phyloP scores from a whole-genome alignment of 768 basidiomycete genomes.

The Trametes maxima region DNA sequence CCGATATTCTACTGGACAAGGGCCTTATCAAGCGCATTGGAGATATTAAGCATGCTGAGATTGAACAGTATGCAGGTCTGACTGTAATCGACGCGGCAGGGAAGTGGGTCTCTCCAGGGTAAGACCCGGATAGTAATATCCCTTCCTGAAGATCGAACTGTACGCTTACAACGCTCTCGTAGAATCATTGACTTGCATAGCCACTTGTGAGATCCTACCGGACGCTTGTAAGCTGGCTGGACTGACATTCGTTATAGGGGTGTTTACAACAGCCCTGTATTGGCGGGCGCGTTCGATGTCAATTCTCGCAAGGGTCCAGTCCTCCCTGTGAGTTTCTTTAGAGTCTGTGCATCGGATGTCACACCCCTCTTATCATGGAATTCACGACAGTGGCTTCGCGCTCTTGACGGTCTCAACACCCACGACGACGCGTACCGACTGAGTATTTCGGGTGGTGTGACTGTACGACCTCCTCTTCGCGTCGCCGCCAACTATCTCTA shows the following conservation, averaged over 20 bases:
- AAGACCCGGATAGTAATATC: neutral
- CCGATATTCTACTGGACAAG: slow-evolving; percentile 70
- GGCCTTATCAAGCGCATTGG: slow-evolving; percentile 69
- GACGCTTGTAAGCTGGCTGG: slow-evolving; percentile 43
- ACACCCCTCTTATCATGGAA: neutral
- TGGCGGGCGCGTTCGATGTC: slow-evolving; percentile 40
- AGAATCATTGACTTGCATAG: slow-evolving; percentile 25
- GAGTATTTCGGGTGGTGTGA: slow-evolving; percentile 79
- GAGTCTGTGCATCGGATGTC: slow-evolving; percentile 31
- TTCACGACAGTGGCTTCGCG: slow-evolving; percentile 57
- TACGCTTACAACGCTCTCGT: neutral
- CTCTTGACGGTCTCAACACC: slow-evolving; percentile 79
- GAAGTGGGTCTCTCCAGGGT: slow-evolving; percentile 82
- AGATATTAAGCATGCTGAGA: slow-evolving; percentile 33
- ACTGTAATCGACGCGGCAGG: slow-evolving; percentile 64
- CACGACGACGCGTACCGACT: slow-evolving; percentile 73
- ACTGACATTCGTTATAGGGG: slow-evolving; percentile 7
- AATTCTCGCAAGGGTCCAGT: slow-evolving; percentile 46
- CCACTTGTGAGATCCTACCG: slow-evolving; percentile 22
- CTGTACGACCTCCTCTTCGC: slow-evolving; percentile 31
- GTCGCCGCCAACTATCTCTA: neutral
- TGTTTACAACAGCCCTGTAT: slow-evolving; percentile 22
- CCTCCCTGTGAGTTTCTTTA: slow-evolving; percentile 22
- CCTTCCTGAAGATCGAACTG: neutral
- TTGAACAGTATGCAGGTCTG: slow-evolving; percentile 35